These are phyloP conservation scores for Manihot esculenta DNA, from an alignment of 441 rosid genomes.

Conservation along the genomic window DNA sequence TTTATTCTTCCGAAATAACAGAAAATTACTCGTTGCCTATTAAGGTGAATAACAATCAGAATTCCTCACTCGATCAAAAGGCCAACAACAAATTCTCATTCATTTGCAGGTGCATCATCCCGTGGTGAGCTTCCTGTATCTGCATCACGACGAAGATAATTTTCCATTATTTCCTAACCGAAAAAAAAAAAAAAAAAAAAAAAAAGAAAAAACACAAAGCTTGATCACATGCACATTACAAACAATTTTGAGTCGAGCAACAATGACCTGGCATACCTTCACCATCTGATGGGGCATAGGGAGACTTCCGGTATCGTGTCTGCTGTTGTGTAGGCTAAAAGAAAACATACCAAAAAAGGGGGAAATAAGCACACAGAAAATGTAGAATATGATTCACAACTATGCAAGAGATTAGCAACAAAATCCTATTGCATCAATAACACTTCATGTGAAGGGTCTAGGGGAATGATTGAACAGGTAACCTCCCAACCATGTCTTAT, in stretches of 20 bases:
- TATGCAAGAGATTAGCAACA: neutral
- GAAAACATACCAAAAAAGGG: neutral
- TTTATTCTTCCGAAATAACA: slow-evolving; percentile 25
- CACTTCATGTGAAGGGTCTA: too few species aligned
- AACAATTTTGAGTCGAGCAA: neutral
- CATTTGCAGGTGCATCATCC: slow-evolving; percentile 50
- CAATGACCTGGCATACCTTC: slow-evolving; percentile 46
- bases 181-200: too few species aligned
- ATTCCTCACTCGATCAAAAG: slow-evolving; percentile 26
- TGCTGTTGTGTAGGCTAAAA: slow-evolving; percentile 93
- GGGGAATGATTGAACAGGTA: neutral
- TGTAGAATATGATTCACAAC: neutral
- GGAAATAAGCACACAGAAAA: slow-evolving; percentile 8
- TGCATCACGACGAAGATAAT: slow-evolving; percentile 24
- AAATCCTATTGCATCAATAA: too few species aligned
- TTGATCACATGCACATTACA: neutral
- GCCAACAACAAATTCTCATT: slow-evolving; percentile 35
- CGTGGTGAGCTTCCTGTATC: slow-evolving; percentile 65
- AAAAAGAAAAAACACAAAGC: neutral
- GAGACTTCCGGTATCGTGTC: slow-evolving; percentile 90
- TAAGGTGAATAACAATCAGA: slow-evolving; percentile 35
- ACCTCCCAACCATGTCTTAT: neutral
- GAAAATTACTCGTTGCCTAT: slow-evolving; percentile 34
- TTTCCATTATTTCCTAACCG: neutral
- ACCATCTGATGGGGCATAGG: slow-evolving; percentile 74